Conservation (phyloP, 2,329 filamentous ascomycete species). For the Penicillium sp. region DNA sequence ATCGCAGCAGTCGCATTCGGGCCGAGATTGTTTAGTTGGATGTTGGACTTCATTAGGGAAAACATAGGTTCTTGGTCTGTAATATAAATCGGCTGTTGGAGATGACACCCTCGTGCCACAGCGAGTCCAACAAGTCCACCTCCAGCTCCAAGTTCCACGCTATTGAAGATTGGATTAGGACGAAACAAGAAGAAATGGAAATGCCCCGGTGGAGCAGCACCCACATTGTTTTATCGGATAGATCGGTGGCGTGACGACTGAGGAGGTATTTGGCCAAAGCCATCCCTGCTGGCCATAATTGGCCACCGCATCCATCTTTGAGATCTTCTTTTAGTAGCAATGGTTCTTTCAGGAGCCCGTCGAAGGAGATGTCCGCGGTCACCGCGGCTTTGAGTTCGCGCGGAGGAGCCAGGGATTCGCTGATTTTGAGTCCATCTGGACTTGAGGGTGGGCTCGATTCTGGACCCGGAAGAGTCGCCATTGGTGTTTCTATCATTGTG, state of each 20-base stretch:
- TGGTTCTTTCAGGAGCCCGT: slow-evolving; percentile 66
- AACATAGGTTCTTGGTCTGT: slow-evolving; percentile 89
- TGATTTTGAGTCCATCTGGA: slow-evolving; percentile 43
- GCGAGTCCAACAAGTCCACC: slow-evolving; percentile 77
- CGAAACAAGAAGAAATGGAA: neutral
- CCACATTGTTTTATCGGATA: slow-evolving; percentile 70
- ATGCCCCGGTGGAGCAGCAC: slow-evolving; percentile 35
- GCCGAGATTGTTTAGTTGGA: slow-evolving; percentile 71
- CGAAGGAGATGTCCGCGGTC: slow-evolving; percentile 61
- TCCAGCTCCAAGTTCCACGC: slow-evolving; percentile 87
- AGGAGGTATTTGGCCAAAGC: slow-evolving; percentile 83
- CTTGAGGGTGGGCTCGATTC: slow-evolving; percentile 21
- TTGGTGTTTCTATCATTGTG: slow-evolving; percentile 13
- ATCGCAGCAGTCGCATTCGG: slow-evolving; percentile 63
- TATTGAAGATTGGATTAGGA: slow-evolving; percentile 36
- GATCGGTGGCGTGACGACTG: slow-evolving; percentile 62
- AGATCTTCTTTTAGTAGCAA: slow-evolving; percentile 82
- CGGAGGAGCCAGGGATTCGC: slow-evolving; percentile 56
- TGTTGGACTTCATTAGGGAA: slow-evolving; percentile 80
- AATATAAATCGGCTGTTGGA: slow-evolving; percentile 62
- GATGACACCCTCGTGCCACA: slow-evolving; percentile 55
- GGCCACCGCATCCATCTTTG: slow-evolving; percentile 82
- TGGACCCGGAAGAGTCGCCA: neutral
- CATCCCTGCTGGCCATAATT: slow-evolving; percentile 93
- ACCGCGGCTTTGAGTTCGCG: slow-evolving; percentile 52